Base-by-base conservation (phyloP, 1,284 basidiomycete genomes). In the Sanghuangporus baumii region DNA sequence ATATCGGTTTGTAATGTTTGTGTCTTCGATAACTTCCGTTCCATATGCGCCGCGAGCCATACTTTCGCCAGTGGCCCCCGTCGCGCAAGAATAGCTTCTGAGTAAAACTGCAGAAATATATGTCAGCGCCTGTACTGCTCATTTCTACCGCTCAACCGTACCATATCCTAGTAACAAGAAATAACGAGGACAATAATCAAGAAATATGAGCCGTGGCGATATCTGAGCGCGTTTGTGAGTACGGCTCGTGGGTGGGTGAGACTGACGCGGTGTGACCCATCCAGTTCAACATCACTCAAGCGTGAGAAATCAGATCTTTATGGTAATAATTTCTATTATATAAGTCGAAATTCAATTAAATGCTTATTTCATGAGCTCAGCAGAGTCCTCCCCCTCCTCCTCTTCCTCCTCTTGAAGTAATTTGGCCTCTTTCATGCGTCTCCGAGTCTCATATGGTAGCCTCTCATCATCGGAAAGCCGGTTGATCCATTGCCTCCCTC, bases 31-130 rank as follows among this genome's bases (percentile, higher is more conserved):
- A 99, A 86, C 79, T 98, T 98, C 71, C 94, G 87, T 76, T 98
- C 95, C 87, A 96, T 96, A 80, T 98, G 96, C 1, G 97, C 96
- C 26, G 96, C 96, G 58, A 98, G 88, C 96, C 96, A 99, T 79
- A 99, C 94, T 77, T 91, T 94, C 50, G 94, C 96, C 41, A 99
- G 81, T 7, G 96, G 93, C 56, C 96, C 96, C 64, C 94, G 88
- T 72, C 95, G 91, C 59, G 93, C 93, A 67, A 97, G 83, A 74
- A 97, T 93, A 54, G 91, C 88, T 74, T 97, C 95, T 65, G 92
- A 94, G 72, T 96, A 94, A 74, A 96, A 93, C 94, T 91, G 9
- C 40, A 34, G 31, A 23, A 9, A 51, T 16, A 18, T 14, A 20
- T 20, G 50, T 26, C 12, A 12, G 20, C 9, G 18, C 23, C 6